Evolutionary conservation across 495 filamentous ascomycete species (phyloP).

Genomic region (Copromyces sp.): DNA sequence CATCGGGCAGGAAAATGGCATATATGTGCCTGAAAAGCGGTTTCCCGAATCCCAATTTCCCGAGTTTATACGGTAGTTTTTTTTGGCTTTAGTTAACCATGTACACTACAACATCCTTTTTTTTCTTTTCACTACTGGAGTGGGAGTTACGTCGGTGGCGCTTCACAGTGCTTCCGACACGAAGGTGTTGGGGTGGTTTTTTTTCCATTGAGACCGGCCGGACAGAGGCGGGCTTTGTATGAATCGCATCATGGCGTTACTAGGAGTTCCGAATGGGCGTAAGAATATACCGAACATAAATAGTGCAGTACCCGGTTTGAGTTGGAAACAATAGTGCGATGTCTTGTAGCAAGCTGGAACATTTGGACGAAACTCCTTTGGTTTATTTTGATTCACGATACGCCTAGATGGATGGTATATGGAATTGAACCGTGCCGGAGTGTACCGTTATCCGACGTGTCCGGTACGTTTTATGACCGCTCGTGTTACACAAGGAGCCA

Average conservation of each 20-base stretch:
- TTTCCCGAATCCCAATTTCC: too few species aligned
- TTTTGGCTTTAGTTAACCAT: neutral
- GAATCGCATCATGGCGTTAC: neutral
- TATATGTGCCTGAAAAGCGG: too few species aligned
- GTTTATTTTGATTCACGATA: neutral
- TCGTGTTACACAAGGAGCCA: neutral
- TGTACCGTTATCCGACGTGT: neutral
- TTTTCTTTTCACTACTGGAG: neutral
- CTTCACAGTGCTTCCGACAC: neutral
- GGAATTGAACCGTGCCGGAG: neutral
- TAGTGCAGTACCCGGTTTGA: neutral
- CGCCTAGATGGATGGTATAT: neutral
- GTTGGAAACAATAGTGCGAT: neutral
- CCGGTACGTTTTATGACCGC: neutral
- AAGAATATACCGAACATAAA: neutral
- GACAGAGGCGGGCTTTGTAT: neutral
- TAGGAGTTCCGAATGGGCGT: neutral
- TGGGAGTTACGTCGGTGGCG: neutral
- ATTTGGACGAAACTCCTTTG: neutral
- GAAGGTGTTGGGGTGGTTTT: neutral
- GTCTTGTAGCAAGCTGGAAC: neutral
- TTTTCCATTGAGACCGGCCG: neutral
- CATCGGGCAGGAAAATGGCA: too few species aligned
- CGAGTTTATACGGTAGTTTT: too few species aligned
- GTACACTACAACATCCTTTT: neutral